Percentiles rank a stretch among this genome's conserved stretches.
These are phyloP conservation scores for Dendrobium huoshanense DNA, from an alignment of 106 monocot species.

Conservation along the genomic window DNA sequence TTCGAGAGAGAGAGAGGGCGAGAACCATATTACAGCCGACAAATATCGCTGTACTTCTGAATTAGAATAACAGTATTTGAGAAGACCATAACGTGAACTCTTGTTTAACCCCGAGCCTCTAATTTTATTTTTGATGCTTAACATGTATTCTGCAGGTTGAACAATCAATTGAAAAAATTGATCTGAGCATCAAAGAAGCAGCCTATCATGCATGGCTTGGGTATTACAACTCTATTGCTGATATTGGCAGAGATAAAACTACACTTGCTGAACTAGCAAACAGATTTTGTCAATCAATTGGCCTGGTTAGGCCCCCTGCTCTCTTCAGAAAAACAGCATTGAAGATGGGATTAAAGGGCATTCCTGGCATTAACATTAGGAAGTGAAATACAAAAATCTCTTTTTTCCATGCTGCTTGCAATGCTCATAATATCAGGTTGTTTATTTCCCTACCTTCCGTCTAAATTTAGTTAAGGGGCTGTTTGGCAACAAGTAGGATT, in stretches of 20 bases:
- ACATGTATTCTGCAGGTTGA: constrained; percentile 40
- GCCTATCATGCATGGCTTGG: constrained; percentile 99
- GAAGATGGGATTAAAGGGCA: constrained; percentile 89
- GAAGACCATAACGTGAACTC: no score
- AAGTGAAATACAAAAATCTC: constrained; percentile 18
- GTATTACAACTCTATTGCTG: constrained; percentile 77
- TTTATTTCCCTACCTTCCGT: background rate
- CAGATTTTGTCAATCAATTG: constrained; percentile 61
- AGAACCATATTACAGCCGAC: no score
- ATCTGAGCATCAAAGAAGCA: constrained; percentile 78
- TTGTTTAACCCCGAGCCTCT: no score
- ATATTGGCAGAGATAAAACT: constrained; percentile 88
- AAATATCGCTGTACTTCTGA: no score
- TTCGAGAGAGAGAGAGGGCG: no score
- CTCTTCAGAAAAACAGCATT: constrained; percentile 80
- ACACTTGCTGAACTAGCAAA: constrained; percentile 78
- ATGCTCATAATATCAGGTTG: background rate
- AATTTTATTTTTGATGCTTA: background rate
- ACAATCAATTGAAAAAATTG: constrained; percentile 63
- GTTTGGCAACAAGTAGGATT: no score
- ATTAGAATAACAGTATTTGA: no score
- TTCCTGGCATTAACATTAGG: constrained; percentile 66
- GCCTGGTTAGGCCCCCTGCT: constrained; percentile 60
- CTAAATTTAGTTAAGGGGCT: no score
- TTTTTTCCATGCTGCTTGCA: background rate